Percentiles rank a stretch among this genome's conserved stretches.
Conservation (phyloP, 2,329 filamentous ascomycete species). For the Plenodomus biglobosus region DNA sequence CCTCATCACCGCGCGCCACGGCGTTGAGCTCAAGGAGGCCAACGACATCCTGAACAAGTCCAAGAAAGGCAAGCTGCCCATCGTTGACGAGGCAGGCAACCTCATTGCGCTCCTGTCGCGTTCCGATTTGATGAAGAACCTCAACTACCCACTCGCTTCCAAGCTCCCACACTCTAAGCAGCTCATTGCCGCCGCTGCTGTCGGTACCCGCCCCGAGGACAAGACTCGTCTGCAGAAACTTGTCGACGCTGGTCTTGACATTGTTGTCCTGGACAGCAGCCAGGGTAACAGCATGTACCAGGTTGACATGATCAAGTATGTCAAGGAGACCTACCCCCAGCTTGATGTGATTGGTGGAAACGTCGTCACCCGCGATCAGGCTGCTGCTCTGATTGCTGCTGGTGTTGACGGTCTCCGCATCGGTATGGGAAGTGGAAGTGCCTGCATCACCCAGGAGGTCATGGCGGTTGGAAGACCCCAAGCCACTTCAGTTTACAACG, state of each 20-base stretch:
- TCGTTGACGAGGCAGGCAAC: conserved; percentile 80
- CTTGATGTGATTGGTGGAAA: conserved; percentile 98
- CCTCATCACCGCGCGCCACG: conserved; percentile 81
- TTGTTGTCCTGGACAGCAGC: conserved; percentile 92
- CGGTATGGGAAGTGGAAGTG: conserved; percentile 97
- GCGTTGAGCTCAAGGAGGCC: conserved; percentile 82
- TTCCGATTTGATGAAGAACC: conserved; percentile 97
- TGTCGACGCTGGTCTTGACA: conserved; percentile 91
- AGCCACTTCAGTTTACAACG: conserved; percentile 87
- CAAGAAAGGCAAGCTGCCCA: conserved; percentile 98
- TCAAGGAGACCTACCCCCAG: conserved; percentile 81
- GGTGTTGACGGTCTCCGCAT: conserved; percentile 96
- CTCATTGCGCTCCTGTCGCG: conserved; percentile 56
- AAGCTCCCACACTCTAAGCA: conserved; percentile 98
- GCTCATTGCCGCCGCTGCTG: conserved; percentile 90
- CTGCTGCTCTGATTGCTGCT: conserved; percentile 85
- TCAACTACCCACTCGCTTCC: conserved; percentile 93
- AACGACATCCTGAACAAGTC: conserved; percentile 92
- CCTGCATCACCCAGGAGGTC: conserved; percentile 98
- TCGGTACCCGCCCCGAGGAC: conserved; percentile 93
- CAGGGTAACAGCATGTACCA: conserved; percentile 99
- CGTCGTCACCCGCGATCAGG: conserved; percentile 96
- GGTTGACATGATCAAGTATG: conserved; percentile 96
- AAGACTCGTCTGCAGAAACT: conserved; percentile 83
- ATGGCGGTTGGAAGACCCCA: conserved; percentile 98